phyloP scores from a whole-genome alignment of 179 eudicot genomes.

The Vitellaria paradoxa region DNA sequence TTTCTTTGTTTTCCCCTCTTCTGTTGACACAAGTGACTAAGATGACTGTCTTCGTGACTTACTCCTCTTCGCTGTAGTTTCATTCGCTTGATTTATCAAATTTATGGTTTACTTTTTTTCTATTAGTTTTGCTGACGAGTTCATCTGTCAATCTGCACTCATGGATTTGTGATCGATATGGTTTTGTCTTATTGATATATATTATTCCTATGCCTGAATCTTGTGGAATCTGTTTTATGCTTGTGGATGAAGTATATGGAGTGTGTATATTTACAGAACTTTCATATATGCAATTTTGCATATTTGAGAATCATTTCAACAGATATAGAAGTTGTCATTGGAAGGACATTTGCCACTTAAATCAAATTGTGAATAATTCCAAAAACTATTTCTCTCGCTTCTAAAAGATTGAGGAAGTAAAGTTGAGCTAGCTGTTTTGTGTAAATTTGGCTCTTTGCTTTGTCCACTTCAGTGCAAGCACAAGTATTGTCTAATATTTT shows the following conservation, averaged over 20 bases:
- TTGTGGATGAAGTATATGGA: not conserved
- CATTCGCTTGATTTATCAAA: not conserved
- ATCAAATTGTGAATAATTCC: not conserved
- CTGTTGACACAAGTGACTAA: not conserved
- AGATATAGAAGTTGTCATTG: not conserved
- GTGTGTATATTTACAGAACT: not conserved
- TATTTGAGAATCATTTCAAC: not conserved
- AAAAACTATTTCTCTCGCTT: not conserved
- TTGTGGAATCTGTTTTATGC: not conserved
- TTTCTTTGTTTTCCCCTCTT: not conserved
- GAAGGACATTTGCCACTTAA: not conserved
- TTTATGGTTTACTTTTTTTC: not conserved
- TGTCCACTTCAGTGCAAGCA: not conserved
- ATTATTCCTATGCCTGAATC: not conserved
- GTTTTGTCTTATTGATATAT: not conserved
- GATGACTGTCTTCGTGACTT: not conserved
- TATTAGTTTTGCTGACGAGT: not conserved
- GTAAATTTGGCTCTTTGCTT: not conserved
- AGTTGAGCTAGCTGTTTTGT: slow-evolving; percentile 8
- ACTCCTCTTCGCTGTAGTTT: no score
- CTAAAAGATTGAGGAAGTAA: not conserved
- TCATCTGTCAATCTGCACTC: not conserved
- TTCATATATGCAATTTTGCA: not conserved
- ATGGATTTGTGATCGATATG: slow-evolving; percentile 6
- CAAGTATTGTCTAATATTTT: not conserved